Evolutionary conservation across 805 yeast species (phyloP).

Genomic region (Lipomyces sp.): DNA sequence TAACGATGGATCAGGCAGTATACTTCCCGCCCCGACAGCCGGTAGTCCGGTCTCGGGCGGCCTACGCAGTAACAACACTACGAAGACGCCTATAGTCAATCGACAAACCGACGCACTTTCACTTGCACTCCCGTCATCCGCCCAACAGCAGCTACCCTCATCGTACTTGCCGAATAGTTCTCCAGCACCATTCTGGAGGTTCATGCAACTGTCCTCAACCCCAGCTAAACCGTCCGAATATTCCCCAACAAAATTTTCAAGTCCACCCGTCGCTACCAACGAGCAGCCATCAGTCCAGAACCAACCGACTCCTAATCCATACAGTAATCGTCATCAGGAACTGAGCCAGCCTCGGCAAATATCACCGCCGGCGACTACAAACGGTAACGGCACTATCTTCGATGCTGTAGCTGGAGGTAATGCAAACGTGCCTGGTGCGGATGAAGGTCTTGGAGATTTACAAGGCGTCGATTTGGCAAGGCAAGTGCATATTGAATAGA

Average conservation of each 20-base stretch:
- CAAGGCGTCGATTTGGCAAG: constrained; percentile 55
- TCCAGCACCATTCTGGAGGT: constrained; percentile 88
- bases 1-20: background rate
- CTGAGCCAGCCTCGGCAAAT: constrained; percentile 1
- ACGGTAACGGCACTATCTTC: constrained; percentile 19
- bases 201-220: constrained; percentile 70
- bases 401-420: constrained; percentile 22
- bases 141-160: constrained; percentile 48
- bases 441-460: constrained; percentile 49
- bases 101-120: constrained; percentile 37
- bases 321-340: constrained; percentile 4
- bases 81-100: constrained; percentile 34
- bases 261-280: constrained; percentile 37
- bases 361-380: background rate
- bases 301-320: constrained; percentile 28
- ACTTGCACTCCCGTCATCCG: constrained; percentile 48
- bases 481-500: constrained; percentile 14
- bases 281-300: constrained; percentile 23
- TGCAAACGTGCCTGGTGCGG: constrained; percentile 12
- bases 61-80: constrained; percentile 23
- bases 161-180: constrained; percentile 62
- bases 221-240: constrained; percentile 39
- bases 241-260: constrained; percentile 43
- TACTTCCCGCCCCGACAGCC: constrained; percentile 7
- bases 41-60: constrained; percentile 34